Evolutionary conservation across 306 rosid species (phyloP).

Genomic region (Erythrophleum fordii): DNA sequence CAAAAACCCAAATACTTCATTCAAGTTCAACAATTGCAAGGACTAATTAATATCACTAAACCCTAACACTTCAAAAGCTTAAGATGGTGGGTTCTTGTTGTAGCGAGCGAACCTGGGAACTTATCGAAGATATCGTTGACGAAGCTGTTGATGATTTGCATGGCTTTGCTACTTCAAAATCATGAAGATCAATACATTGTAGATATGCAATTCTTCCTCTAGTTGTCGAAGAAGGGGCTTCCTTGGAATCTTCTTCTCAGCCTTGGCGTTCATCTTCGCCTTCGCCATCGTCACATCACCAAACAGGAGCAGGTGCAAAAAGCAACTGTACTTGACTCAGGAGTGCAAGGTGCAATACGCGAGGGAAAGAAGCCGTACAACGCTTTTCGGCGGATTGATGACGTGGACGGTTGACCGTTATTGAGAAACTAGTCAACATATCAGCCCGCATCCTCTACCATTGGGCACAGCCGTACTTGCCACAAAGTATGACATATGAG

Average conservation of each 20-base stretch:
- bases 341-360: too few species aligned
- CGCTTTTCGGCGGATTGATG: too few species aligned
- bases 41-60: background rate
- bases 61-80: background rate
- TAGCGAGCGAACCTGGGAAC: conserved; percentile 43
- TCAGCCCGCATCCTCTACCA: too few species aligned
- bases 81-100: conserved; percentile 51
- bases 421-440: too few species aligned
- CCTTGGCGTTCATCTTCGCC: conserved; percentile 43
- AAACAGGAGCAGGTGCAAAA: background rate
- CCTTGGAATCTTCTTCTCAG: conserved; percentile 52
- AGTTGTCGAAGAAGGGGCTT: conserved; percentile 37
- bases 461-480: too few species aligned
- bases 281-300: conserved; percentile 35
- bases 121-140: background rate
- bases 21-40: background rate
- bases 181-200: background rate
- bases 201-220: conserved; percentile 49
- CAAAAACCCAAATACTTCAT: background rate
- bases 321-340: too few species aligned
- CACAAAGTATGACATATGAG: too few species aligned
- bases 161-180: conserved; percentile 44
- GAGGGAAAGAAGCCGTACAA: too few species aligned
- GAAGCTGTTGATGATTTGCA: conserved; percentile 48
- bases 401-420: too few species aligned